Percentiles rank a stretch among this genome's conserved stretches.
Evolutionary conservation across 2,329 filamentous ascomycete genomes (phyloP).

Genomic region (Pestalotiopsis sp.): DNA sequence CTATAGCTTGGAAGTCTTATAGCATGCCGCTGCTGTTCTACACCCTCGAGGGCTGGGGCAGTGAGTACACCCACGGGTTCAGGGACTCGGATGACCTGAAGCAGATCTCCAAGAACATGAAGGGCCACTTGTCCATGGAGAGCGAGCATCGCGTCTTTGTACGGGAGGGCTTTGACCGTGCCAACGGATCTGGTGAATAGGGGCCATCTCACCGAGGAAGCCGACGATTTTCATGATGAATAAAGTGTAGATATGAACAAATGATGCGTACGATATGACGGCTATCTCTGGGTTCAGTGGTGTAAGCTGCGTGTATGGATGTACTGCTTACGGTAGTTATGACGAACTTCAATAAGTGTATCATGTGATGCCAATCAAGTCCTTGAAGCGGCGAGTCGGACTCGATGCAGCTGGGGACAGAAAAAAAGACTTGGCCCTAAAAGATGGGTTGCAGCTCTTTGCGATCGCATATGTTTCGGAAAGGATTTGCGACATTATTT

Average conservation of each 20-base stretch:
- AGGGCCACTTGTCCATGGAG: neutral
- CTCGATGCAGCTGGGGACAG: neutral
- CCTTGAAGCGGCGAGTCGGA: neutral
- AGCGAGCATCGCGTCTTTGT: neutral
- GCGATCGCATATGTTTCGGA: neutral
- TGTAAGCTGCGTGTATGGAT: no score
- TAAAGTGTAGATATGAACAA: neutral
- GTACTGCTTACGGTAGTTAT: no score
- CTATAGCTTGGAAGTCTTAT: slow-evolving; percentile 13
- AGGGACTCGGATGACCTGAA: neutral
- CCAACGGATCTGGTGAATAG: neutral
- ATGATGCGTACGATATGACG: neutral
- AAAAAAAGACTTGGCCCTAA: neutral
- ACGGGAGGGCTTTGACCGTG: neutral
- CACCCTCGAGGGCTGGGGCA: slow-evolving; percentile 10
- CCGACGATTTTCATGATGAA: neutral
- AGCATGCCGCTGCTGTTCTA: slow-evolving; percentile 14
- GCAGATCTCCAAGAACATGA: neutral
- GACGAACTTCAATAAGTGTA: no score
- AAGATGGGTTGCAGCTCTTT: neutral
- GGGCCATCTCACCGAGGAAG: neutral
- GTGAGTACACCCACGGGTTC: neutral
- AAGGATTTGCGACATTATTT: neutral
- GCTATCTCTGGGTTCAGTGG: no score
- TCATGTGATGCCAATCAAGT: neutral